Evolutionary conservation across 2,329 filamentous ascomycete species (phyloP), one percentile per base, ranked within the genome.

Genomic region (Claviceps sp.): DNA sequence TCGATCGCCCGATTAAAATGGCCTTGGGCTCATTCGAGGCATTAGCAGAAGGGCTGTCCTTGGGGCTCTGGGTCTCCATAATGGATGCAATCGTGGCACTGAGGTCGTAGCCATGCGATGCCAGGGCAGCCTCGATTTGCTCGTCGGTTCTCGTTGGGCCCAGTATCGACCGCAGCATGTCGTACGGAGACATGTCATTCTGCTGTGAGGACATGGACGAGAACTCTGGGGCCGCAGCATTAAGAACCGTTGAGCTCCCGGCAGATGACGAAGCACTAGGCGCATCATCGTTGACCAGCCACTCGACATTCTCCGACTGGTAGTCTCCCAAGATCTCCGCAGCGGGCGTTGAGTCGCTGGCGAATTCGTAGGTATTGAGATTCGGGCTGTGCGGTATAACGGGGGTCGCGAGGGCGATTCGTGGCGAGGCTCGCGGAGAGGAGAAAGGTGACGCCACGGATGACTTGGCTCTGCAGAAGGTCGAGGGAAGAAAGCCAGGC

Each of bases 111-210:
- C 86, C 86, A 65, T 96, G 91, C 53, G 82, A 77, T 58, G 91
- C 88, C 47, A 98, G 77, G 4, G 91, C 88, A n/a, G 82, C 78
- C 65, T 96, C 90, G 47, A 98, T 91, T 67, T 98, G 93, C 50
- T 97, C 90, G 61, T 97, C 91, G 2, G 88, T 85, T 62, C 86
- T 85, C 51, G 88, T 83, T 60, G 93, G 88, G 47, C 91, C 88
- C 26, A 98, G 75, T 42, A 98, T 94, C 5, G 91, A 96, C 55
- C 93, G 86, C 52, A 98, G 76, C 80, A 98, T 97, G 65, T 98
- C 93, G 68, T 96, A 95, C 0, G 93, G 91, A 54, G 88, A 94
- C 91, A 98, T 97, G 63, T 97, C 90, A 52, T 82, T 80, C 62
- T 86, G 85, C 64, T 84, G 79, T 48, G 76, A 70, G 37, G 76